These are phyloP conservation scores for Haplosporangium sp. DNA, from an alignment of 371 early-diverging fungal species.

Conservation along the genomic window DNA sequence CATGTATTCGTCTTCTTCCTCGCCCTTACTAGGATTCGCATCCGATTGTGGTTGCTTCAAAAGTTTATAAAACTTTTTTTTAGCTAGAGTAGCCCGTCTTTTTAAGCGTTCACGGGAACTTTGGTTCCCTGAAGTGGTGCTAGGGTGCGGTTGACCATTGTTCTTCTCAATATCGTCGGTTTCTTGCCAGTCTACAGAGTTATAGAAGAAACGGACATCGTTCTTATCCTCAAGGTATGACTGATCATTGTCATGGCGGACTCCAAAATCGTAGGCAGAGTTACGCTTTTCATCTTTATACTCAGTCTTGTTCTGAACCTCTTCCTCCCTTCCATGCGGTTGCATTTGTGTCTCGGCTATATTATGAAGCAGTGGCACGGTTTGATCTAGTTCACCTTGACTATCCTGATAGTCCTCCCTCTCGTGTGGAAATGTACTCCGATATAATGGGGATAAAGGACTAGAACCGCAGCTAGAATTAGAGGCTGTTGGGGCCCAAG, in stretches of 20 bases:
- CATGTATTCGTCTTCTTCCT: neutral
- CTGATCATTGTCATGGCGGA: neutral
- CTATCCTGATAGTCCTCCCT: neutral
- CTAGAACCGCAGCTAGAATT: constrained; percentile 12
- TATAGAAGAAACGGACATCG: constrained; percentile 3
- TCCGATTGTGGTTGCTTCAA: constrained; percentile 1
- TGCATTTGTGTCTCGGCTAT: constrained; percentile 18
- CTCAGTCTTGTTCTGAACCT: neutral
- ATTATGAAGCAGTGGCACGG: constrained; percentile 2
- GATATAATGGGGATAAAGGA: constrained; percentile 9
- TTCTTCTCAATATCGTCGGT: neutral
- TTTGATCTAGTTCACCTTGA: neutral
- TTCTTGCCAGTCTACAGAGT: constrained; percentile 1
- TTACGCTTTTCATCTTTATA: neutral
- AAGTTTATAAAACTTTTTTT: constrained; percentile 27
- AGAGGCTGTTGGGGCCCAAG: constrained; percentile 11
- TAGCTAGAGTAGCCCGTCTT: constrained; percentile 17
- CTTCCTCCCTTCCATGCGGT: constrained; percentile 39
- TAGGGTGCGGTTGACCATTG: neutral
- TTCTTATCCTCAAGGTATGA: constrained; percentile 1
- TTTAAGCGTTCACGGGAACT: constrained; percentile 11
- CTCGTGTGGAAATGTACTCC: constrained; percentile 24
- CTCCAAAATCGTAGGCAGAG: constrained; percentile 5
- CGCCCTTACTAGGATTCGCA: neutral
- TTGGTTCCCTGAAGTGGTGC: neutral